Percentiles rank a stretch among this genome's conserved stretches.
Evolutionary conservation across 495 filamentous ascomycete genomes (phyloP).

Genomic region (Trichoderma asperelloides): DNA sequence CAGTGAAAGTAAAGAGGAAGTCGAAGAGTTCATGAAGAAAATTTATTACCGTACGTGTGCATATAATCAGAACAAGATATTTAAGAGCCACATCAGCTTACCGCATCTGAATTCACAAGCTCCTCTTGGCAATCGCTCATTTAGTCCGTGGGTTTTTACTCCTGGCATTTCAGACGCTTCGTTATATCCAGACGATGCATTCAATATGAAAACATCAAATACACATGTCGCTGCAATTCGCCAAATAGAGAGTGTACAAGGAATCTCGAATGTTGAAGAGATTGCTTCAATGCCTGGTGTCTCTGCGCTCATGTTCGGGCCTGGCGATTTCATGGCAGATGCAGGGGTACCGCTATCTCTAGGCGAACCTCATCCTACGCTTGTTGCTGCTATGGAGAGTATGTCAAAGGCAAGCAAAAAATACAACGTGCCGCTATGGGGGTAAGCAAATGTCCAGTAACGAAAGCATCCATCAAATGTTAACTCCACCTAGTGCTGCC

Average conservation of each 20-base stretch:
- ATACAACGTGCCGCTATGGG: background rate
- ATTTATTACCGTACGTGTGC: conserved; percentile 13
- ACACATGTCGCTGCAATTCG: conserved; percentile 29
- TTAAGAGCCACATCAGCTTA: background rate
- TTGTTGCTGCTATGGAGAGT: background rate
- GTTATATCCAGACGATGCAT: conserved; percentile 16
- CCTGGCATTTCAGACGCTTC: conserved; percentile 13
- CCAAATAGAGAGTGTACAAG: conserved; percentile 40
- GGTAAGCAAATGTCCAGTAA: background rate
- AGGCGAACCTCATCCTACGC: background rate
- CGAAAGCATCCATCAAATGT: background rate
- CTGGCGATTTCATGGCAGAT: conserved; percentile 3
- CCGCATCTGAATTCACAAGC: background rate
- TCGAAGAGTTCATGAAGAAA: conserved; percentile 10
- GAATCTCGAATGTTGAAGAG: conserved; percentile 40
- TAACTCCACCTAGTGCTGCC: background rate
- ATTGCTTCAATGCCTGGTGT: conserved; percentile 38
- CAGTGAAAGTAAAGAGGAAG: conserved; percentile 11
- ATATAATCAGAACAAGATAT: background rate
- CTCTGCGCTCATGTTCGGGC: conserved; percentile 35
- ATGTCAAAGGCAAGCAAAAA: background rate
- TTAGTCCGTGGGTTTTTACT: conserved; percentile 10
- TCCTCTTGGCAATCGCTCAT: conserved; percentile 7
- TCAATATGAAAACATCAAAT: conserved; percentile 31
- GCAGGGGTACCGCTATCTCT: background rate